phyloP scores from a whole-genome alignment of 495 filamentous ascomycete species.

The Talaromyces nanjingensis region DNA sequence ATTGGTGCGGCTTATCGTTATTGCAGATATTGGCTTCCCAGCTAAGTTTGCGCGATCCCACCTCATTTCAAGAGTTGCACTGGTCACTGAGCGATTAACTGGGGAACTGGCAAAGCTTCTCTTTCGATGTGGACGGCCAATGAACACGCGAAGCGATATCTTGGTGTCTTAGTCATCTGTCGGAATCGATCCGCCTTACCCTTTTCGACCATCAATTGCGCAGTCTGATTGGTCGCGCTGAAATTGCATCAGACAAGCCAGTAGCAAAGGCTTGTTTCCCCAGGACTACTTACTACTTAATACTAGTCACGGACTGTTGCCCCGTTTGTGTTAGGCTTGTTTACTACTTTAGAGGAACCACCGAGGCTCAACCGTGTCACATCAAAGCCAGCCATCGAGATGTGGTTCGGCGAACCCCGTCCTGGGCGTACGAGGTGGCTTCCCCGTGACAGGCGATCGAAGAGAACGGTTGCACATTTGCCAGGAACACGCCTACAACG shows the following conservation, averaged over 20 bases:
- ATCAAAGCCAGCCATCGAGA: not conserved
- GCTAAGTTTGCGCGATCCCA: conserved; percentile 1
- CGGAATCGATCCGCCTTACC: not conserved
- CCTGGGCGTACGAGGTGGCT: not conserved
- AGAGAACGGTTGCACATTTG: not conserved
- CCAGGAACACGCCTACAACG: too few species aligned
- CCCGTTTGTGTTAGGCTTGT: not conserved
- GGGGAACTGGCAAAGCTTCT: not conserved
- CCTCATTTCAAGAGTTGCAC: not conserved
- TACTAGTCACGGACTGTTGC: not conserved
- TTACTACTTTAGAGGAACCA: not conserved
- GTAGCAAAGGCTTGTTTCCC: not conserved
- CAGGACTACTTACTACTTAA: not conserved
- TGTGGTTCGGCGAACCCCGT: not conserved
- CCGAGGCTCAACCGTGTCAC: not conserved
- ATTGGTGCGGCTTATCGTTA: not conserved
- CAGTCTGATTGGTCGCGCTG: not conserved
- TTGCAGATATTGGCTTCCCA: not conserved
- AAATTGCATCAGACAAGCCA: not conserved
- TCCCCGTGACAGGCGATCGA: not conserved
- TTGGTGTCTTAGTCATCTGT: not conserved
- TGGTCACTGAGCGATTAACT: not conserved
- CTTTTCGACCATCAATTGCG: not conserved
- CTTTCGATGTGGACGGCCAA: not conserved
- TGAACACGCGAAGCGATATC: not conserved